These are phyloP conservation scores for Nymphaea colorata DNA, from an alignment of 164 flowering plant genomes.

Conservation along the genomic window DNA sequence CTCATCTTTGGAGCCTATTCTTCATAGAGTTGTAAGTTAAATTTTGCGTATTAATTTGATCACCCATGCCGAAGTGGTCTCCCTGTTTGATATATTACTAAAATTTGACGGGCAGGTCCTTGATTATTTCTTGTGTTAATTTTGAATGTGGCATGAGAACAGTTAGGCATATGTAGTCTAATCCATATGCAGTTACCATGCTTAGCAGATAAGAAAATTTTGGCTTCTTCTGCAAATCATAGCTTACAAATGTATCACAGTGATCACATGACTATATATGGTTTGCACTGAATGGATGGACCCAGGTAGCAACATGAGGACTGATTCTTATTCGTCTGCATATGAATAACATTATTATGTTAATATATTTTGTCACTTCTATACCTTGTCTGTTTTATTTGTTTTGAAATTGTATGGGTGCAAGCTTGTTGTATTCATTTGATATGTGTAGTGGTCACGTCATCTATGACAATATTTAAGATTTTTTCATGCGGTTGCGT, in stretches of 20 bases:
- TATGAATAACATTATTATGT: too few relatives aligned
- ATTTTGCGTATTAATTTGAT: not conserved
- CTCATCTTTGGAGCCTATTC: slow-evolving; percentile 98
- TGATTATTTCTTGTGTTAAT: not conserved
- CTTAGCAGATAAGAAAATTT: not conserved
- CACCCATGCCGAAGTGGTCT: not conserved
- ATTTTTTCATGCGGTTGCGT: too few relatives aligned
- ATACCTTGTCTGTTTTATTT: too few relatives aligned
- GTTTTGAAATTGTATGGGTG: too few relatives aligned
- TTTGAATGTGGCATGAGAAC: not conserved
- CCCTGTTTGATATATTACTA: not conserved
- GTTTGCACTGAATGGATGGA: too few relatives aligned
- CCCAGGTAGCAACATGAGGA: too few relatives aligned
- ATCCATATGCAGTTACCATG: not conserved
- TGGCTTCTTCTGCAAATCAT: not conserved
- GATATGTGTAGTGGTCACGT: too few relatives aligned
- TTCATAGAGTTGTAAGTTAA: slow-evolving; percentile 88
- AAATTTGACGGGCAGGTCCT: not conserved
- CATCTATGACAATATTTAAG: too few relatives aligned
- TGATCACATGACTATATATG: too few relatives aligned
- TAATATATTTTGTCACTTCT: too few relatives aligned
- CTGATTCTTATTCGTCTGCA: too few relatives aligned
- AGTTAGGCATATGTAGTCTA: not conserved
- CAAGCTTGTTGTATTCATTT: too few relatives aligned
- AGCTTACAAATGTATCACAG: not conserved